Conservation (phyloP, 2,329 filamentous ascomycete species). For the Cercospora zeina region DNA sequence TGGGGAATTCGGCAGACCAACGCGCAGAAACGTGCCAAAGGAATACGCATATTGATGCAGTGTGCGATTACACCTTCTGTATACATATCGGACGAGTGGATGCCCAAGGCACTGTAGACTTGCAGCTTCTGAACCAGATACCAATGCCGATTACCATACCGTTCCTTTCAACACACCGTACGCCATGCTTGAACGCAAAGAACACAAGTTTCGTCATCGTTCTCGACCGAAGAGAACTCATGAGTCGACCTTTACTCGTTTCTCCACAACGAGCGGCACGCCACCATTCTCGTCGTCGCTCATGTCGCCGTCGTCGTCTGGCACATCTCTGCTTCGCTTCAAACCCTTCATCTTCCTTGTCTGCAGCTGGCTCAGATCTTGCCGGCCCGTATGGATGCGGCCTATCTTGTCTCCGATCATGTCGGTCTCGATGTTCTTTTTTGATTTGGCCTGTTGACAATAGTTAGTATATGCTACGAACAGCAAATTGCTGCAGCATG, state of each 20-base stretch:
- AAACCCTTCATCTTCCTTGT: constrained; percentile 99
- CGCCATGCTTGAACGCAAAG: constrained; percentile 5
- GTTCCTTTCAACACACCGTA: background rate
- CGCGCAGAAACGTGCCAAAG: no score
- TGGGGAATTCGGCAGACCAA: no score
- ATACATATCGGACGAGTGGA: background rate
- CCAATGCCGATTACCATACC: background rate
- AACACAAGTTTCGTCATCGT: constrained; percentile 4
- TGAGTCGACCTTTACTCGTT: constrained; percentile 32
- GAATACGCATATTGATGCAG: no score
- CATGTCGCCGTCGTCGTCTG: constrained; percentile 57
- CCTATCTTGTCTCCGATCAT: constrained; percentile 95
- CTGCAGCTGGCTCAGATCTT: constrained; percentile 84
- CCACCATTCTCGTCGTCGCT: constrained; percentile 43
- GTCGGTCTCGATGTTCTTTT: constrained; percentile 96
- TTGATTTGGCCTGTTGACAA: constrained; percentile 58
- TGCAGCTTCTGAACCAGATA: background rate
- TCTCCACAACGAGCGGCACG: constrained; percentile 27
- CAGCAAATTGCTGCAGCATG: no score
- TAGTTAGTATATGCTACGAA: constrained; percentile 21
- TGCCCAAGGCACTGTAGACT: background rate
- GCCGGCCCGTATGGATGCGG: constrained; percentile 84
- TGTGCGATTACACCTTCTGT: no score
- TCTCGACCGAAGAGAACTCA: constrained; percentile 13
- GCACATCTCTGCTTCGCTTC: constrained; percentile 73